These are phyloP conservation scores for Calocybe gangraenosa DNA, from an alignment of 768 basidiomycete genomes.

Conservation along the genomic window DNA sequence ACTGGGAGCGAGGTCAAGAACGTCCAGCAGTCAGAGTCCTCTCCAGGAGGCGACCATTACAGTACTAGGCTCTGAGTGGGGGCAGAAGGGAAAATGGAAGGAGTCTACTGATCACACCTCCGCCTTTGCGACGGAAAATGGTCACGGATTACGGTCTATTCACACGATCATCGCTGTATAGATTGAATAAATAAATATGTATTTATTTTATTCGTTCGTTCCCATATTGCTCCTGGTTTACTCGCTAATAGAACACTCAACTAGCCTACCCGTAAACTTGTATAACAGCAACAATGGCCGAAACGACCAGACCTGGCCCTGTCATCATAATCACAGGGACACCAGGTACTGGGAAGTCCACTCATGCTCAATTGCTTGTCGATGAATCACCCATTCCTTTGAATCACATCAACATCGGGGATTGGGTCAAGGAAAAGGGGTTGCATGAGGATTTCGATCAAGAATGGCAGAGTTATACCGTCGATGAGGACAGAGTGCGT, in stretches of 20 bases:
- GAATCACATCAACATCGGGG: constrained; percentile 84
- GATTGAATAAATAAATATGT: too few species aligned
- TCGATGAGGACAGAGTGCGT: constrained; percentile 93
- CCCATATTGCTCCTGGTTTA: too few species aligned
- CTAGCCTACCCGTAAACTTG: neutral
- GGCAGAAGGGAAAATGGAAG: constrained; percentile 16
- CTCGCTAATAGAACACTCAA: too few species aligned
- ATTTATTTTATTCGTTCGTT: too few species aligned
- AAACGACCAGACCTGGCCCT: constrained; percentile 31
- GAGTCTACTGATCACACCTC: constrained; percentile 13
- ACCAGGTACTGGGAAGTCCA: constrained; percentile 95
- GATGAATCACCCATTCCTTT: constrained; percentile 68
- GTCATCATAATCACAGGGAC: constrained; percentile 87
- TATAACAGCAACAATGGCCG: constrained; percentile 8
- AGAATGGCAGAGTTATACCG: constrained; percentile 92
- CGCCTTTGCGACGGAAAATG: constrained; percentile 12
- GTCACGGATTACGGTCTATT: constrained; percentile 7
- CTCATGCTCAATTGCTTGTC: constrained; percentile 81
- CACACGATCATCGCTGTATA: neutral
- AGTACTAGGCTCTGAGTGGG: constrained; percentile 18
- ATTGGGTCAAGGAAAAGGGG: constrained; percentile 78
- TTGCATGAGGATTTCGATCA: constrained; percentile 86
- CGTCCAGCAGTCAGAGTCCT: constrained; percentile 23
- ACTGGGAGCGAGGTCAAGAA: constrained; percentile 9
- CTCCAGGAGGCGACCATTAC: constrained; percentile 29